phyloP scores from a whole-genome alignment of 2,329 filamentous ascomycete species.

The Didymella exigua region DNA sequence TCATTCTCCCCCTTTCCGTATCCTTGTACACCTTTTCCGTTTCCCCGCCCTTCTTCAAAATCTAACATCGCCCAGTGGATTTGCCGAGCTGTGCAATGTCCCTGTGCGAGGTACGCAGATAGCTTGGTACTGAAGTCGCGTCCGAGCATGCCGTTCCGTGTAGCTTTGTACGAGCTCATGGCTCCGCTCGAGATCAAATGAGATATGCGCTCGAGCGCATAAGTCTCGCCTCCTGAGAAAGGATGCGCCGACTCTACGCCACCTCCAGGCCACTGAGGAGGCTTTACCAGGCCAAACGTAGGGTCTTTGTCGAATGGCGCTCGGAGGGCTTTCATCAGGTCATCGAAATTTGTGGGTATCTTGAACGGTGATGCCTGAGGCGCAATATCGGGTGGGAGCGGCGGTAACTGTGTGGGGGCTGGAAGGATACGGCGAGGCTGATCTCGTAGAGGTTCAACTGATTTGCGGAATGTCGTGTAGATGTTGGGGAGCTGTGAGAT shows the following conservation, averaged over 20 bases:
- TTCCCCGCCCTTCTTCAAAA: slow-evolving; percentile 68
- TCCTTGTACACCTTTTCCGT: slow-evolving; percentile 48
- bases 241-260: slow-evolving; percentile 66
- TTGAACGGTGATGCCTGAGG: slow-evolving; percentile 66
- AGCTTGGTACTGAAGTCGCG: slow-evolving; percentile 76
- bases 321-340: slow-evolving; percentile 60
- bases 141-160: slow-evolving; percentile 73
- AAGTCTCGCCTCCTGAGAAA: slow-evolving; percentile 70
- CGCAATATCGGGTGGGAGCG: slow-evolving; percentile 63
- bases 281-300: slow-evolving; percentile 54
- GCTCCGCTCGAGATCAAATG: slow-evolving; percentile 66
- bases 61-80: slow-evolving; percentile 71
- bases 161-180: slow-evolving; percentile 70
- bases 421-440: slow-evolving; percentile 65
- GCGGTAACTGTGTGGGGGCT: slow-evolving; percentile 62
- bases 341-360: slow-evolving; percentile 63
- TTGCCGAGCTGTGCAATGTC: slow-evolving; percentile 74
- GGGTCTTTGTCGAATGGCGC: slow-evolving; percentile 60
- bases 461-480: slow-evolving; percentile 76
- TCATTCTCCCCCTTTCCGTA: slow-evolving; percentile 74
- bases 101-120: slow-evolving; percentile 73
- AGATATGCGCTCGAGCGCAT: slow-evolving; percentile 63
- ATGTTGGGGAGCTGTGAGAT: slow-evolving; percentile 71
- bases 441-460: slow-evolving; percentile 71
- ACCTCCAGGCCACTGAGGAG: slow-evolving; percentile 59